Base-by-base conservation (phyloP, 1,139 yeast species). In the Geotrichum candidum region DNA sequence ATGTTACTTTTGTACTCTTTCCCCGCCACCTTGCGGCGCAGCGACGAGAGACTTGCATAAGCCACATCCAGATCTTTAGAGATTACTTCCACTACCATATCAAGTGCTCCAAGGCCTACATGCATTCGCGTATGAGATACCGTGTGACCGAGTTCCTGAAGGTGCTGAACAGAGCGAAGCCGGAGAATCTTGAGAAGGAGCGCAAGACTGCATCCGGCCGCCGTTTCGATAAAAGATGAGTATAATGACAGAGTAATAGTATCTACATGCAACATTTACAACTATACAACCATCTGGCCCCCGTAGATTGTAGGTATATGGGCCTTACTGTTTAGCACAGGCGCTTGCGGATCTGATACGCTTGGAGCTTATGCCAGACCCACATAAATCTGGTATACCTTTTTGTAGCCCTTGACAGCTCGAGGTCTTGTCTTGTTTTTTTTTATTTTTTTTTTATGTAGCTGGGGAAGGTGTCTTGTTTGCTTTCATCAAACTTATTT, bases 71-170 rank as follows among this genome's bases (percentile, higher is more conserved):
- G 73, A 81, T 90, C 66, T 95, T 94, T 78, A 83, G 99, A 77
- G 95, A 91, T 74, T 94, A 92, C 77, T 92, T 94, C 87, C 99
- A 94, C 76, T 94, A 92, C 77, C 99, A 94, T 74, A 94, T 94
- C 79, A 94, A 94, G 78, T 92, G 97, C 75, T 91, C 97, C 65
- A 94, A 94, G 81, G 98, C 99, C 51, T 95, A 90, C 78, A 87
- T 94, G 88, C 99, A 94, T 77, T 90, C 97, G 63, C 86, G 99
- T 81, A 94, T 94, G 99, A 85, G 99, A 77, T 90, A 81, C 77
- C 84, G 99, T 70, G 98, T 94, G 52, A 86, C 88, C 69, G 96
- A 95, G 71, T 94, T 92, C 79, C 84, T 92, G 73, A 94, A 94
- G 81, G 94, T 95, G 55, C 84, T 94, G 78, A 94, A 95, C 80